Conservation (phyloP, 2,329 filamentous ascomycete genomes). For the Aspergillus arachidicola region DNA sequence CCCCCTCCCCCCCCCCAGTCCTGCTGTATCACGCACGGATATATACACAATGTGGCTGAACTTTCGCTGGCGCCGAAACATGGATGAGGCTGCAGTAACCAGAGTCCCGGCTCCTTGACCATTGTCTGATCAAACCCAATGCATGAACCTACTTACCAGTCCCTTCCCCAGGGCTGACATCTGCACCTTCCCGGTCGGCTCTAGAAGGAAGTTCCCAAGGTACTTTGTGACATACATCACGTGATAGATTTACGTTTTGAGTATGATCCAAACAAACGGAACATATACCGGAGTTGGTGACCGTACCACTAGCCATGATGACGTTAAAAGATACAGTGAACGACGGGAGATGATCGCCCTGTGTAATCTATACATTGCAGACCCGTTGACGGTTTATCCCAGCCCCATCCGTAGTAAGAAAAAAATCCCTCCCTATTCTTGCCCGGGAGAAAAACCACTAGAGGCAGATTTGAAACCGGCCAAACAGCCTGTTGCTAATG, state of each 20-base stretch:
- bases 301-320: neutral
- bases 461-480: neutral
- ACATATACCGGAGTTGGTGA: neutral
- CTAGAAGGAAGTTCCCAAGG: neutral
- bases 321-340: neutral
- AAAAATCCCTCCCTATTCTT: slow-evolving; percentile 1
- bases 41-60: neutral
- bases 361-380: neutral
- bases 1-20: neutral
- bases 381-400: neutral
- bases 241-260: neutral
- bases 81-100: neutral
- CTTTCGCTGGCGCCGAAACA: neutral
- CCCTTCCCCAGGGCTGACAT: neutral
- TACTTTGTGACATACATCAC: neutral
- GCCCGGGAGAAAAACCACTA: neutral
- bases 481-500: neutral
- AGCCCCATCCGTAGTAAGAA: neutral
- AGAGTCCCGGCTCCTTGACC: neutral
- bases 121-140: neutral
- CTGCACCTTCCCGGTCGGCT: neutral
- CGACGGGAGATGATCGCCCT: slow-evolving; percentile 1
- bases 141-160: neutral
- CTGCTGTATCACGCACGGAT: slow-evolving; percentile 1
- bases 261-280: neutral